Conservation (phyloP, 2,329 filamentous ascomycete species). For the Aspergillus quadricinctus region DNA sequence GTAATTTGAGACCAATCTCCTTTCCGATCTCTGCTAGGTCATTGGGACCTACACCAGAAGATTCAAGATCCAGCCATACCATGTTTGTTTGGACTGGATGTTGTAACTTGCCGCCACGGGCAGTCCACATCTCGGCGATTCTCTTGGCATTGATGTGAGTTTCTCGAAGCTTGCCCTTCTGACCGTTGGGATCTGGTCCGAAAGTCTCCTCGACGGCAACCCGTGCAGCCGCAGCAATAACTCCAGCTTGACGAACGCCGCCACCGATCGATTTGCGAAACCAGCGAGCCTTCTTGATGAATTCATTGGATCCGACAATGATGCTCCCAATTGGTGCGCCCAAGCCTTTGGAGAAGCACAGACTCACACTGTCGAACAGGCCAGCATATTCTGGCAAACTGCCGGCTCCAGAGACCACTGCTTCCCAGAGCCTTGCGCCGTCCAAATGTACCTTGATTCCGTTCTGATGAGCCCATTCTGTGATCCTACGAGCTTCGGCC, state of each 20-base stretch:
- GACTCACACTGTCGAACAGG: conserved; percentile 67
- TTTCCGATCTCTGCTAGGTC: conserved; percentile 53
- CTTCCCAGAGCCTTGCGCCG: conserved; percentile 78
- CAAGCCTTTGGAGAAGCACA: conserved; percentile 79
- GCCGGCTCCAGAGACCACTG: conserved; percentile 65
- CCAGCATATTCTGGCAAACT: conserved; percentile 62
- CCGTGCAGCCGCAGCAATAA: conserved; percentile 69
- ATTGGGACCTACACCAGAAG: conserved; percentile 50
- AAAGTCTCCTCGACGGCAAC: conserved; percentile 80
- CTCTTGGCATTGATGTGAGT: conserved; percentile 61
- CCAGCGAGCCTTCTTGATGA: conserved; percentile 67
- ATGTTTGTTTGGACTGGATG: conserved; percentile 84
- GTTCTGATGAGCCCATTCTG: conserved; percentile 62
- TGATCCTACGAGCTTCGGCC: conserved; percentile 64
- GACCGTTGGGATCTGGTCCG: conserved; percentile 51
- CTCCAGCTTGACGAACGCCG: conserved; percentile 70
- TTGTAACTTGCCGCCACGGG: conserved; percentile 62
- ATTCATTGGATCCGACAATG: conserved; percentile 56
- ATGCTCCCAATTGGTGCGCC: conserved; percentile 78
- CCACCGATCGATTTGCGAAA: conserved; percentile 77
- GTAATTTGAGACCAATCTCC: conserved; percentile 54
- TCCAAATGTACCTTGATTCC: conserved; percentile 70
- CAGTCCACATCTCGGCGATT: conserved; percentile 63
- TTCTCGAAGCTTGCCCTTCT: conserved; percentile 58
- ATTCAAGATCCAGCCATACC: conserved; percentile 74